phyloP scores from a whole-genome alignment of 495 filamentous ascomycete species.

The Penicillium malachiteum region DNA sequence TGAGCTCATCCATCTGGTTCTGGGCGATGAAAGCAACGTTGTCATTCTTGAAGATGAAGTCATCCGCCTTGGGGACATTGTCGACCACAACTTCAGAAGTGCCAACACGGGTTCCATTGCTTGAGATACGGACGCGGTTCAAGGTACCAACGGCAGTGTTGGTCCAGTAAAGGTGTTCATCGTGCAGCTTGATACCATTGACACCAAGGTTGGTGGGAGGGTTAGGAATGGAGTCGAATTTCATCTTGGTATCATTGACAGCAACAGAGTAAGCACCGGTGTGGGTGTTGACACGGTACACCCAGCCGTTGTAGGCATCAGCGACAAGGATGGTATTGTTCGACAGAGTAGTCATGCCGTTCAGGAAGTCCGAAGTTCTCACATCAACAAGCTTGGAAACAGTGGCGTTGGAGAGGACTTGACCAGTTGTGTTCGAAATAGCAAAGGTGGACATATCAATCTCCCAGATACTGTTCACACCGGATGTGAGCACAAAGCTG shows the following conservation, averaged over 20 bases:
- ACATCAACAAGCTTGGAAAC: conserved; percentile 2
- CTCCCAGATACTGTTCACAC: conserved; percentile 2
- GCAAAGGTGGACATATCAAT: conserved; percentile 1
- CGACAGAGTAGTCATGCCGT: conserved; percentile 1
- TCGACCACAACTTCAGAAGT: not conserved
- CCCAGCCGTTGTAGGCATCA: conserved; percentile 2
- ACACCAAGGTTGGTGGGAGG: conserved; percentile 1
- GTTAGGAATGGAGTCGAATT: not conserved
- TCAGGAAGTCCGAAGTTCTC: not conserved
- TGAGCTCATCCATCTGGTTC: conserved; percentile 6
- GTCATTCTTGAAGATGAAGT: conserved; percentile 3
- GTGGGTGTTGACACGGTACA: not conserved
- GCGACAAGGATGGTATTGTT: not conserved
- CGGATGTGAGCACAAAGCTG: not conserved
- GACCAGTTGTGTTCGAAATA: not conserved
- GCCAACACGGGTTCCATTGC: not conserved
- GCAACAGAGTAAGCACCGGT: not conserved
- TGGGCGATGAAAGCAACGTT: not conserved
- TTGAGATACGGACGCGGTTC: not conserved
- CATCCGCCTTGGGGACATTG: conserved; percentile 1
- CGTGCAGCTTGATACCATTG: conserved; percentile 1
- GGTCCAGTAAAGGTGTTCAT: conserved; percentile 1
- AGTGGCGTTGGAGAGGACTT: not conserved
- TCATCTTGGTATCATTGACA: conserved; percentile 1
- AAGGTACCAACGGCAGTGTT: conserved; percentile 1